A percentile compares a stretch with the other conserved stretches of the same genome.
Evolutionary conservation across 192 early-diverging fungal species (phyloP).

Genomic region (Glomus cerebriforme): DNA sequence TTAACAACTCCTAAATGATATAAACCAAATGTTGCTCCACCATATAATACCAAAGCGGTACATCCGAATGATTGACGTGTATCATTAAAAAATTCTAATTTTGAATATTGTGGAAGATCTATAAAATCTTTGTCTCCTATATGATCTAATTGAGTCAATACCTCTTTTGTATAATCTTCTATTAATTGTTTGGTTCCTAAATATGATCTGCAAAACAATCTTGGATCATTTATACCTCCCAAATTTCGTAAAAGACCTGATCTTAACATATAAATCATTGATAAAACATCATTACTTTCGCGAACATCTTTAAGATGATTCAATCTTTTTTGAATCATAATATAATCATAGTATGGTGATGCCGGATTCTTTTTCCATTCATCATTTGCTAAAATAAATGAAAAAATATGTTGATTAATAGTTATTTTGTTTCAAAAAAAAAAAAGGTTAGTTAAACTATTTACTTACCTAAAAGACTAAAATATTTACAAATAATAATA

Average conservation of each 20-base stretch:
- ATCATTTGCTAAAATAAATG: conserved; percentile 48
- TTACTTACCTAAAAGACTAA: conserved; percentile 25
- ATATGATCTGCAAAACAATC: conserved; percentile 59
- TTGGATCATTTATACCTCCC: conserved; percentile 68
- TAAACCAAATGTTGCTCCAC: conserved; percentile 73
- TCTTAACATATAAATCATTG: conserved; percentile 64
- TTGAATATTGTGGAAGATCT: conserved; percentile 50
- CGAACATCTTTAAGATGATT: conserved; percentile 49
- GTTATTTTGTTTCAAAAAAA: no score
- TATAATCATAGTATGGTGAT: conserved; percentile 65
- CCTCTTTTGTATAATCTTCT: conserved; percentile 75
- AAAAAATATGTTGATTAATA: not conserved
- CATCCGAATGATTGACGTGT: conserved; percentile 75
- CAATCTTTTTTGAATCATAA: conserved; percentile 58
- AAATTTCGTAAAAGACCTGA: conserved; percentile 72
- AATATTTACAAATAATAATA: conserved; percentile 1
- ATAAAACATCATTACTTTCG: conserved; percentile 51
- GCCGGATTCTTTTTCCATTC: conserved; percentile 58
- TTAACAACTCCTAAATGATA: conserved; percentile 82
- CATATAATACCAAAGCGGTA: conserved; percentile 72
- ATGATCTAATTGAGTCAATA: conserved; percentile 58
- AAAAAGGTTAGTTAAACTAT: not conserved
- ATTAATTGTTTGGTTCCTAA: conserved; percentile 74
- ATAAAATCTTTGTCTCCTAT: conserved; percentile 49
- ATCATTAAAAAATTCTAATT: conserved; percentile 72